Percentiles rank a stretch among this genome's conserved stretches.
Conservation (phyloP, 371 early-diverging fungal species). For the Mortierella sp. region DNA sequence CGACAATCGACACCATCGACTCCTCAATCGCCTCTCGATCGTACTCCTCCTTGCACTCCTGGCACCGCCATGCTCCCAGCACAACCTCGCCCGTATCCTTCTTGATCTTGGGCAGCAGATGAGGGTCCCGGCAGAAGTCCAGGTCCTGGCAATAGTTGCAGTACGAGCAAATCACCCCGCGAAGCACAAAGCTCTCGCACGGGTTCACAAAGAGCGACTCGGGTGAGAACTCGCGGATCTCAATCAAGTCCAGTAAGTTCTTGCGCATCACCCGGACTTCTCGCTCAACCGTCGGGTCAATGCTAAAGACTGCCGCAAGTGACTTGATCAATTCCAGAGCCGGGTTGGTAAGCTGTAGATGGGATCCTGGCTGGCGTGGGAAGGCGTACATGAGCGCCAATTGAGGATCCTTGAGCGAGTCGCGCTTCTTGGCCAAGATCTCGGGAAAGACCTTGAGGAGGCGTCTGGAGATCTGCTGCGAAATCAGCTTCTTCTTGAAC, state of each 20-base stretch:
- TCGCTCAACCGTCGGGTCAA: slow-evolving; percentile 76
- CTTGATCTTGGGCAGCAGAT: slow-evolving; percentile 67
- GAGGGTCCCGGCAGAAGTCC: slow-evolving; percentile 90
- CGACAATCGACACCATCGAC: slow-evolving; percentile 84
- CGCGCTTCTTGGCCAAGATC: slow-evolving; percentile 37
- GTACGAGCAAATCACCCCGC: slow-evolving; percentile 88
- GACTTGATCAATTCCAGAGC: slow-evolving; percentile 77
- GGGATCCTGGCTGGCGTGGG: slow-evolving; percentile 80
- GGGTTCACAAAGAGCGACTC: slow-evolving; percentile 85
- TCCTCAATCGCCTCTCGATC: slow-evolving; percentile 83
- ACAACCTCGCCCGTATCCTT: slow-evolving; percentile 60
- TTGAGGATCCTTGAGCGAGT: slow-evolving; percentile 51
- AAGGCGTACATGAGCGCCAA: slow-evolving; percentile 61
- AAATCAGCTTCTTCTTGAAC: slow-evolving; percentile 62
- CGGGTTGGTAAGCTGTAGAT: slow-evolving; percentile 65
- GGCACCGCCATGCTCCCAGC: slow-evolving; percentile 71
- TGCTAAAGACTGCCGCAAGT: slow-evolving; percentile 69
- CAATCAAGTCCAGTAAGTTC: slow-evolving; percentile 79
- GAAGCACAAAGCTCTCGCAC: slow-evolving; percentile 80
- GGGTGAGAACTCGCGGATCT: slow-evolving; percentile 83
- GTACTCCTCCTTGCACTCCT: slow-evolving; percentile 81
- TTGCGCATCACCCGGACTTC: slow-evolving; percentile 80
- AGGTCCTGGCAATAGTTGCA: slow-evolving; percentile 89
- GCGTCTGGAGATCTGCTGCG: slow-evolving; percentile 62
- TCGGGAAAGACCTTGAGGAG: slow-evolving; percentile 64